Evolutionary conservation across 2,329 filamentous ascomycete species (phyloP).

Genomic region (Arachnomyces sp.): DNA sequence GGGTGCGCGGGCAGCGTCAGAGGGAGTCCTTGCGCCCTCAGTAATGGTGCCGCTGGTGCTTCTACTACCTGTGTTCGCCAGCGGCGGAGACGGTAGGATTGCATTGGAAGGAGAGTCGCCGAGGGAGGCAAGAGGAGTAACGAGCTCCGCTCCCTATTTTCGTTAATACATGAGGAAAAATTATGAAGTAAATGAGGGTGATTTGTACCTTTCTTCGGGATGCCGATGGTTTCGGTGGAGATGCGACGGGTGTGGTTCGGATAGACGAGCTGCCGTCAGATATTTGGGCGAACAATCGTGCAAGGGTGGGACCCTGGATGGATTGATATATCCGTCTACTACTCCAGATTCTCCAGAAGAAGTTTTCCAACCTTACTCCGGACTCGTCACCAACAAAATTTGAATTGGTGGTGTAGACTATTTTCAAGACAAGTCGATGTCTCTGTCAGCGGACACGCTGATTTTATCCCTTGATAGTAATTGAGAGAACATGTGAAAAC

Average conservation of each 20-base stretch:
- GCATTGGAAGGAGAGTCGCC: neutral
- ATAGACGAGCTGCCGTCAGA: conserved; percentile 23
- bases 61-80: neutral
- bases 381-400: conserved; percentile 32
- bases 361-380: conserved; percentile 41
- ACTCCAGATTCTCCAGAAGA: conserved; percentile 47
- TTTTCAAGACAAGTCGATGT: conserved; percentile 7
- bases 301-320: conserved; percentile 33
- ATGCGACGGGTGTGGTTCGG: conserved; percentile 12
- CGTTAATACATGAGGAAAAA: neutral
- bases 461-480: conserved; percentile 7
- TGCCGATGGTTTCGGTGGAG: conserved; percentile 7
- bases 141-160: neutral
- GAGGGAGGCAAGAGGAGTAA: neutral
- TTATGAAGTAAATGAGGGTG: neutral
- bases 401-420: conserved; percentile 41
- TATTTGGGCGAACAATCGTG: conserved; percentile 37
- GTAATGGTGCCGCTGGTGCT: conserved; percentile 1
- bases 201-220: conserved; percentile 11
- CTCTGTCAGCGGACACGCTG: conserved; percentile 3
- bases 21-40: conserved; percentile 2
- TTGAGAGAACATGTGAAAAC: conserved; percentile 10
- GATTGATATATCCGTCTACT: conserved; percentile 28
- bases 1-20: conserved; percentile 9
- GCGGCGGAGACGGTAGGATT: neutral